Percentiles rank a stretch among this genome's conserved stretches.
Conservation (phyloP, 352 stramenopile genomes). For the Pythium apleroticum region DNA sequence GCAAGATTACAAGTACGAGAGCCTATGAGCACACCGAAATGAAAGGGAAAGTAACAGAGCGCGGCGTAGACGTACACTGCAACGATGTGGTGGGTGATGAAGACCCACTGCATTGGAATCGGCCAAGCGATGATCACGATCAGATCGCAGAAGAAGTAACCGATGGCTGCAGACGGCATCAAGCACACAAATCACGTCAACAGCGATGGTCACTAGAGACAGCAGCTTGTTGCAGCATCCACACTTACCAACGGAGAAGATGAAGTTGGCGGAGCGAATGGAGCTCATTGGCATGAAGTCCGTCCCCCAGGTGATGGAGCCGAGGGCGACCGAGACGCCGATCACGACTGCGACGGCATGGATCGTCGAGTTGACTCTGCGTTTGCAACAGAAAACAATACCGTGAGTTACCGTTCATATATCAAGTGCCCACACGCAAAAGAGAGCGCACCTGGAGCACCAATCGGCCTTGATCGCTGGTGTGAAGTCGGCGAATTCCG, state of each 20-base stretch:
- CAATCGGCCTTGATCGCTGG: conserved; percentile 75
- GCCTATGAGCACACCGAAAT: background rate
- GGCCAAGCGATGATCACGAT: conserved; percentile 82
- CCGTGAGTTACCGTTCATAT: background rate
- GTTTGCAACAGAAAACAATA: background rate
- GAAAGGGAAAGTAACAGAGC: background rate
- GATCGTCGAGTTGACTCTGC: conserved; percentile 80
- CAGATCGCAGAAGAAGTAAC: conserved; percentile 79
- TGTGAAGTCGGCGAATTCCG: conserved; percentile 64
- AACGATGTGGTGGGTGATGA: conserved; percentile 78
- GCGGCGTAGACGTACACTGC: conserved; percentile 53
- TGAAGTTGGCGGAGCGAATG: conserved; percentile 70
- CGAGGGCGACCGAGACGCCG: conserved; percentile 64
- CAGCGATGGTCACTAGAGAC: background rate
- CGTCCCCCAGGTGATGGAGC: conserved; percentile 58
- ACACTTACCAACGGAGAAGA: conserved; percentile 76
- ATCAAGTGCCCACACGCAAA: background rate
- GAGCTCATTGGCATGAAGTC: conserved; percentile 75
- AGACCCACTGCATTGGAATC: conserved; percentile 74
- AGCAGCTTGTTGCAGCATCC: background rate
- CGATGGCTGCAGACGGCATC: conserved; percentile 48
- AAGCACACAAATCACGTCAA: conserved; percentile 1
- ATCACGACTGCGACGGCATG: conserved; percentile 65
- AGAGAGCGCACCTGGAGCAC: conserved; percentile 60
- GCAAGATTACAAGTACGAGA: conserved; percentile 1